Evolutionary conservation across 140 eudicot species (phyloP).

Genomic region (Oenanthe javanica): DNA sequence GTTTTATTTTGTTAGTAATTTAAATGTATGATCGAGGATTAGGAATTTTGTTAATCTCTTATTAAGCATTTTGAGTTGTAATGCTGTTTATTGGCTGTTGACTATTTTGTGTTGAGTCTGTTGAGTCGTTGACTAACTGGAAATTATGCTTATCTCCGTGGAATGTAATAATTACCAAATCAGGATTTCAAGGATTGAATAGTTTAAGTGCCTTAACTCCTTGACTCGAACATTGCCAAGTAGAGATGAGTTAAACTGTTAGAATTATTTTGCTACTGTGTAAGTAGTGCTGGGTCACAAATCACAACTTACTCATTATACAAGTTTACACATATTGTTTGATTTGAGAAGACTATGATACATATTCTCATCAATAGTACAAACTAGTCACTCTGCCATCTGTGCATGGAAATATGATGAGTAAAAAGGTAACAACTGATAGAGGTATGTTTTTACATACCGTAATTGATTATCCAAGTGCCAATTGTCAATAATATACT

Average conservation of each 20-base stretch:
- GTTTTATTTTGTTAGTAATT: background rate
- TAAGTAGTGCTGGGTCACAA: background rate
- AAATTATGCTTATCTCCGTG: too few species aligned
- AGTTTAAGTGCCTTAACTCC: background rate
- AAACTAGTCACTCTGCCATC: background rate
- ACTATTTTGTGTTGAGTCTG: too few species aligned
- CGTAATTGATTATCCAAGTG: background rate
- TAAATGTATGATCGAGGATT: background rate
- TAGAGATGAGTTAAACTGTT: background rate
- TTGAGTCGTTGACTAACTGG: too few species aligned
- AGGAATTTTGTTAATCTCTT: background rate
- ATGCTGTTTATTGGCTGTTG: background rate
- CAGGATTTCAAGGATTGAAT: background rate
- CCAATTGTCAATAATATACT: background rate
- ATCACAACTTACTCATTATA: background rate
- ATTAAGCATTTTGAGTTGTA: background rate
- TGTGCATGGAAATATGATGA: too few species aligned
- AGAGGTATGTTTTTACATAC: too few species aligned
- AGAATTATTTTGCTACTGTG: background rate
- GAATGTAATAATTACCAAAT: background rate
- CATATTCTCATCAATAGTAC: background rate
- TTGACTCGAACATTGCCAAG: background rate
- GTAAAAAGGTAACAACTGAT: too few species aligned
- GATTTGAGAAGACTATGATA: background rate
- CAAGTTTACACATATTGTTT: background rate